Evolutionary conservation across 495 filamentous ascomycete genomes (phyloP).

Genomic region (Lasiosphaeria ovina): DNA sequence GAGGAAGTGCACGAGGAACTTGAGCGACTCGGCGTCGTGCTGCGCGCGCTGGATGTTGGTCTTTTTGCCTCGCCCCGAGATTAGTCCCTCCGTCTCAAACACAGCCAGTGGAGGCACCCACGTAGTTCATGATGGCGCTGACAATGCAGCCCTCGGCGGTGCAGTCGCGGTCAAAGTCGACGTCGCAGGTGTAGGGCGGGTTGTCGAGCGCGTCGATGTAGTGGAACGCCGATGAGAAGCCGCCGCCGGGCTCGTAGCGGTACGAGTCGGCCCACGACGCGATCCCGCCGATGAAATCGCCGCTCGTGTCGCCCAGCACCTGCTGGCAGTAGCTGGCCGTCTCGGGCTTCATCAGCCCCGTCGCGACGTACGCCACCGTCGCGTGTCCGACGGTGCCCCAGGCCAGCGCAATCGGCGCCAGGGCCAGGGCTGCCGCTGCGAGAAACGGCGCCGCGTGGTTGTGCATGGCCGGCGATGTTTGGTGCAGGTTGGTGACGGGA

Average conservation of each 20-base stretch:
- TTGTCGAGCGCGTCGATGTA: conserved; percentile 65
- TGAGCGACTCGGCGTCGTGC: conserved; percentile 20
- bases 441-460: background rate
- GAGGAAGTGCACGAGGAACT: conserved; percentile 15
- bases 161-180: conserved; percentile 59
- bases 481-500: background rate
- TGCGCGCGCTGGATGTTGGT: conserved; percentile 25
- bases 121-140: conserved; percentile 61
- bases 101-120: conserved; percentile 16
- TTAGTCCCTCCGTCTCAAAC: background rate
- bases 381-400: conserved; percentile 62
- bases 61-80: background rate
- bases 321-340: conserved; percentile 26
- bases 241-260: conserved; percentile 51
- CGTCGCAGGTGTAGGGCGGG: conserved; percentile 55
- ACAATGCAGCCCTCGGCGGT: conserved; percentile 56
- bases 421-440: background rate
- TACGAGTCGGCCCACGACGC: conserved; percentile 64
- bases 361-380: conserved; percentile 54
- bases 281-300: conserved; percentile 55
- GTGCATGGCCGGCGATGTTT: conserved; percentile 2
- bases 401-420: conserved; percentile 25
- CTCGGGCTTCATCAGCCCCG: conserved; percentile 1
- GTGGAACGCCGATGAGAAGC: conserved; percentile 54
- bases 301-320: conserved; percentile 48